phyloP scores from a whole-genome alignment of 2,329 filamentous ascomycete species.

The Hymenotorrendiella dingleyae region DNA sequence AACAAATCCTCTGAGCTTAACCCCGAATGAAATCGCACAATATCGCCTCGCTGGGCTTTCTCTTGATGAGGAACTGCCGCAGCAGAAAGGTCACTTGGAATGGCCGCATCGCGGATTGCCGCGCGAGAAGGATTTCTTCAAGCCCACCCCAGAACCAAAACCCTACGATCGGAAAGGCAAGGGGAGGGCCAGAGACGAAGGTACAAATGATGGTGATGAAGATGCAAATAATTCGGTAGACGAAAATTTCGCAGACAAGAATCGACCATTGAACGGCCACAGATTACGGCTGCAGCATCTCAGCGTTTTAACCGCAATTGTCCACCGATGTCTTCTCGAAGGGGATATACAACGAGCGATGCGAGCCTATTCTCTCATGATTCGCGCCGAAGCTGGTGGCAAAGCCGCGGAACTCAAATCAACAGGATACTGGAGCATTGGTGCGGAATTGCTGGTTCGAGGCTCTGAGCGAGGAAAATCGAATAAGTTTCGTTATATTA shows the following conservation, averaged over 20 bases:
- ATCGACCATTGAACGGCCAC: constrained; percentile 12
- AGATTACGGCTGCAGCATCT: constrained; percentile 50
- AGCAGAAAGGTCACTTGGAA: constrained; percentile 26
- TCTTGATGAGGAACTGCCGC: constrained; percentile 39
- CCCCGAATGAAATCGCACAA: constrained; percentile 45
- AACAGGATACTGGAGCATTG: constrained; percentile 72
- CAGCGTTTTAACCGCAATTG: constrained; percentile 58
- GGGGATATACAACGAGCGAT: constrained; percentile 67
- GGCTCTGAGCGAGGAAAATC: constrained; percentile 18
- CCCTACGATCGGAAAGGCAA: background rate
- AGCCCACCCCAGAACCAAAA: background rate
- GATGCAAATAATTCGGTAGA: constrained; percentile 1
- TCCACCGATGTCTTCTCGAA: constrained; percentile 66
- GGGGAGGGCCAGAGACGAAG: constrained; percentile 7
- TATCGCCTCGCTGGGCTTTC: constrained; percentile 48
- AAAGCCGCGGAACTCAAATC: constrained; percentile 60
- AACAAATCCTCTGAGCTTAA: constrained; percentile 51
- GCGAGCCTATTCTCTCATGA: constrained; percentile 68
- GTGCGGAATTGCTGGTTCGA: constrained; percentile 76
- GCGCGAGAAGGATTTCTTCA: background rate
- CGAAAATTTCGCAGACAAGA: background rate
- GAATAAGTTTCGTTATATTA: constrained; percentile 5
- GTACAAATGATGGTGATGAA: constrained; percentile 2
- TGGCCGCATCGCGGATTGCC: constrained; percentile 48
- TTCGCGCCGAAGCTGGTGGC: constrained; percentile 54